Conservation (phyloP, 805 yeast species). For the Spathaspora passalidarum region DNA sequence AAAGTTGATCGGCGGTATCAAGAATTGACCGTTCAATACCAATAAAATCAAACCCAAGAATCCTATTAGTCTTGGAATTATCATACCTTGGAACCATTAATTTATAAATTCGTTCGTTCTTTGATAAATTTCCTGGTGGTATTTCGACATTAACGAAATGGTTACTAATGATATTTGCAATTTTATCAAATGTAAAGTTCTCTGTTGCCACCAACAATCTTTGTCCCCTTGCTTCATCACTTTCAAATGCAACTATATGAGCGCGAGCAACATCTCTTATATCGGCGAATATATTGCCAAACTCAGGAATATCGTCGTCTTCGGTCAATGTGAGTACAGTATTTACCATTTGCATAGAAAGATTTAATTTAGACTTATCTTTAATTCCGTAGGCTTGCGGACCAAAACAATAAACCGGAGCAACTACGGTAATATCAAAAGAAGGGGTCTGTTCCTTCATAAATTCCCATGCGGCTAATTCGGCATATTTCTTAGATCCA, state of each 20-base stretch:
- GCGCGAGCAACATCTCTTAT: constrained; percentile 32
- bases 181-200: constrained; percentile 28
- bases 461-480: constrained; percentile 56
- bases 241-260: constrained; percentile 31
- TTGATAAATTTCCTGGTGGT: constrained; percentile 24
- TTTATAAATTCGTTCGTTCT: too few species aligned
- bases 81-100: not conserved
- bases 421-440: constrained; percentile 38
- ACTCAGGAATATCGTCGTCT: constrained; percentile 21
- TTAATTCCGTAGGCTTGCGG: constrained; percentile 40
- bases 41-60: too few species aligned
- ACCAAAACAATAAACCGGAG: constrained; percentile 48
- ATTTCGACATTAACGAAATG: constrained; percentile 23
- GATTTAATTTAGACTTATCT: too few species aligned
- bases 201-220: constrained; percentile 35
- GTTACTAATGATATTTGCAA: constrained; percentile 29
- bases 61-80: not conserved
- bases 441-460: constrained; percentile 31
- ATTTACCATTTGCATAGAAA: too few species aligned
- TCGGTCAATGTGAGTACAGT: constrained; percentile 8
- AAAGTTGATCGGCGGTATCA: too few species aligned
- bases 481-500: constrained; percentile 54
- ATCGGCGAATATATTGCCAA: constrained; percentile 13
- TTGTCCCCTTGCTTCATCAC: constrained; percentile 17
- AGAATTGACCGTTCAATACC: too few species aligned